Evolutionary conservation across 768 basidiomycete species (phyloP).

Genomic region (Megacollybia marginata): DNA sequence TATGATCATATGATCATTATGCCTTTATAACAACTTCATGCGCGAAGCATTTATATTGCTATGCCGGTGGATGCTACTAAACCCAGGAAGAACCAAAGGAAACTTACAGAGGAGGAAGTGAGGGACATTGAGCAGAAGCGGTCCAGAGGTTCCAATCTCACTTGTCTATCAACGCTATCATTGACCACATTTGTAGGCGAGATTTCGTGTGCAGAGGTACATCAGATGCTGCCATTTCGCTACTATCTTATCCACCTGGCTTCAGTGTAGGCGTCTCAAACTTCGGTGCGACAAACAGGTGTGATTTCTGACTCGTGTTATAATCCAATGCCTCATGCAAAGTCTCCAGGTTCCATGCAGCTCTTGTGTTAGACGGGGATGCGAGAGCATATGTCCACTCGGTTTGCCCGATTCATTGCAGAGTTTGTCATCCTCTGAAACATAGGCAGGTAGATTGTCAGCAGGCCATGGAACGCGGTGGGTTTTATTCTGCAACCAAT

Average conservation of each 20-base stretch:
- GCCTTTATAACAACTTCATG: too few species aligned
- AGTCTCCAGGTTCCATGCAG: constrained; percentile 32
- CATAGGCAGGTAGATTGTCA: constrained; percentile 33
- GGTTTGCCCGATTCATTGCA: constrained; percentile 24
- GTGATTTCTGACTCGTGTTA: neutral
- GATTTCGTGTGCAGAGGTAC: constrained; percentile 36
- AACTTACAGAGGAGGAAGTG: constrained; percentile 41
- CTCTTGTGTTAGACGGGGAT: constrained; percentile 48
- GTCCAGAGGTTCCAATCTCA: constrained; percentile 26
- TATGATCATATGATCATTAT: too few species aligned
- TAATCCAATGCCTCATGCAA: neutral
- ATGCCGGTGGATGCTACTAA: neutral
- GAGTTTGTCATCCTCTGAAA: neutral
- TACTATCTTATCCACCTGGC: too few species aligned
- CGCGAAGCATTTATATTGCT: neutral
- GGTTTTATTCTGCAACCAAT: neutral
- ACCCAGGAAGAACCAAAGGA: constrained; percentile 29
- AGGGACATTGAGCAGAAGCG: constrained; percentile 47
- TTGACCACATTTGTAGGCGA: constrained; percentile 26
- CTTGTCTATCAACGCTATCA: neutral
- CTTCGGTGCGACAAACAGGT: constrained; percentile 42
- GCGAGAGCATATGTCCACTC: constrained; percentile 59
- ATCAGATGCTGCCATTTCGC: too few species aligned
- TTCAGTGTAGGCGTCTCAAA: constrained; percentile 40
- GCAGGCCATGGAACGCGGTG: constrained; percentile 46